phyloP scores from a whole-genome alignment of 2,329 filamentous ascomycete species.

The Escovopsis sp. region DNA sequence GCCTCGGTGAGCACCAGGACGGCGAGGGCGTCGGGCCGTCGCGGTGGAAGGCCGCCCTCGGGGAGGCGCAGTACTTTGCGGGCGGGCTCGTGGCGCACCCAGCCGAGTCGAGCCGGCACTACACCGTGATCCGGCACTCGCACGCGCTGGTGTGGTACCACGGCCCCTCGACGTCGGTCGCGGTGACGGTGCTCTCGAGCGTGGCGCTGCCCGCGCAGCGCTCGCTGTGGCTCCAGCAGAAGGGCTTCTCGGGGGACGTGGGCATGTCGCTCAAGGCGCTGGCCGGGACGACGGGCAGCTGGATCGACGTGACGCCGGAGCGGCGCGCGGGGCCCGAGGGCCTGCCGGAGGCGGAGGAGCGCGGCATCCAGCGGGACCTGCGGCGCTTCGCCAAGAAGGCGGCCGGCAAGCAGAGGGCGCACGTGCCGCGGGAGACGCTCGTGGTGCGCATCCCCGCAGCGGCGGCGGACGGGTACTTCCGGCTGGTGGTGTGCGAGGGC shows the following conservation, averaged over 20 bases:
- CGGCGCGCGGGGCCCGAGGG: slow-evolving; percentile 30
- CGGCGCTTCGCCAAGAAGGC: slow-evolving; percentile 46
- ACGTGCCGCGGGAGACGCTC: slow-evolving; percentile 46
- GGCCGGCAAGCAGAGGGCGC: slow-evolving; percentile 27
- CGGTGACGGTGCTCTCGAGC: slow-evolving; percentile 50
- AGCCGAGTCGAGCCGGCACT: slow-evolving; percentile 49
- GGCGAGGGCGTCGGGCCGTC: slow-evolving; percentile 4
- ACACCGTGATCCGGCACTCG: slow-evolving; percentile 53
- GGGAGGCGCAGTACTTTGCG: slow-evolving; percentile 50
- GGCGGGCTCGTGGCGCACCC: slow-evolving; percentile 50
- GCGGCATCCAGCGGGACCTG: slow-evolving; percentile 54
- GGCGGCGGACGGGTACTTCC: slow-evolving; percentile 53
- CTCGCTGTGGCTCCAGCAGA: slow-evolving; percentile 52
- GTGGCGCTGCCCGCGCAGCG: slow-evolving; percentile 39
- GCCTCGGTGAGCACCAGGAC: no score
- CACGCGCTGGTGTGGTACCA: slow-evolving; percentile 50
- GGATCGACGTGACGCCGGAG: slow-evolving; percentile 54
- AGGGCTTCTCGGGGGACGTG: slow-evolving; percentile 52
- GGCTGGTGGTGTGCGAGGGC: slow-evolving; percentile 46
- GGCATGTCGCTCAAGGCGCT: slow-evolving; percentile 53
- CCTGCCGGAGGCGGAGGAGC: slow-evolving; percentile 42
- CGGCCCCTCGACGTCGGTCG: slow-evolving; percentile 47
- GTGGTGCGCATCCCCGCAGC: slow-evolving; percentile 49
- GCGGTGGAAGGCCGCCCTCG: slow-evolving; percentile 33
- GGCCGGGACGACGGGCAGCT: slow-evolving; percentile 41